Evolutionary conservation across 2,329 filamentous ascomycete species (phyloP).

Genomic region (Waltergamsia citrina): DNA sequence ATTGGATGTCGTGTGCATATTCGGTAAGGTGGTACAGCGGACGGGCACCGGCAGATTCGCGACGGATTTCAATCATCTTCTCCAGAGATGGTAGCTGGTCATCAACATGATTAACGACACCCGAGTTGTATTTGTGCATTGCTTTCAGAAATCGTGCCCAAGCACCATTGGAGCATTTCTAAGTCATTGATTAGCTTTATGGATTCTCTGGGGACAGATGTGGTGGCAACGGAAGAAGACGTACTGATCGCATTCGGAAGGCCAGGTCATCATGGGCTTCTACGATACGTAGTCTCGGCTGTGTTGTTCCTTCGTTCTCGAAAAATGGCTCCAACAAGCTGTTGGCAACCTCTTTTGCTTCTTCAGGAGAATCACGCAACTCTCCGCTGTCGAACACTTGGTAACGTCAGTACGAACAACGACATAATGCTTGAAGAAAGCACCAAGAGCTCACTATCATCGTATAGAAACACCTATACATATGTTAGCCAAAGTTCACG

Average conservation of each 20-base stretch:
- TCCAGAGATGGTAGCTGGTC: conserved; percentile 8
- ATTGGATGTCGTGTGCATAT: conserved; percentile 9
- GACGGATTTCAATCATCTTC: conserved; percentile 10
- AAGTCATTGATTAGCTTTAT: not conserved
- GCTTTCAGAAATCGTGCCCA: conserved; percentile 8
- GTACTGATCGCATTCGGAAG: conserved; percentile 7
- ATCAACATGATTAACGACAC: conserved; percentile 7
- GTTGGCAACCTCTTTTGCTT: conserved; percentile 8
- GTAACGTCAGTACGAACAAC: too few species aligned
- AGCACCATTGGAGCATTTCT: conserved; percentile 4
- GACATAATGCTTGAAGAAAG: too few species aligned
- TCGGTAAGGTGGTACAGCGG: conserved; percentile 13
- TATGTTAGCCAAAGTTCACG: too few species aligned
- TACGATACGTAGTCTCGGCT: conserved; percentile 7
- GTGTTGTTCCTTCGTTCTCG: not conserved
- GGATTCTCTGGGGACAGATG: conserved; percentile 3
- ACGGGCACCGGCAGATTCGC: conserved; percentile 8
- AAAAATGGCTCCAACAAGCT: conserved; percentile 10
- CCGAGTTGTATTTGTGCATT: conserved; percentile 10
- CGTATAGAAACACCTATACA: conserved; percentile 11
- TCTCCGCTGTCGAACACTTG: conserved; percentile 13
- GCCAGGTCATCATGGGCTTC: conserved; percentile 9
- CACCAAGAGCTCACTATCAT: conserved; percentile 10
- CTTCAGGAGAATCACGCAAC: conserved; percentile 7
- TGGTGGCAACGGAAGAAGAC: not conserved